Evolutionary conservation across 2,329 filamentous ascomycete species (phyloP).

Genomic region (Cryphonectria naterciae): DNA sequence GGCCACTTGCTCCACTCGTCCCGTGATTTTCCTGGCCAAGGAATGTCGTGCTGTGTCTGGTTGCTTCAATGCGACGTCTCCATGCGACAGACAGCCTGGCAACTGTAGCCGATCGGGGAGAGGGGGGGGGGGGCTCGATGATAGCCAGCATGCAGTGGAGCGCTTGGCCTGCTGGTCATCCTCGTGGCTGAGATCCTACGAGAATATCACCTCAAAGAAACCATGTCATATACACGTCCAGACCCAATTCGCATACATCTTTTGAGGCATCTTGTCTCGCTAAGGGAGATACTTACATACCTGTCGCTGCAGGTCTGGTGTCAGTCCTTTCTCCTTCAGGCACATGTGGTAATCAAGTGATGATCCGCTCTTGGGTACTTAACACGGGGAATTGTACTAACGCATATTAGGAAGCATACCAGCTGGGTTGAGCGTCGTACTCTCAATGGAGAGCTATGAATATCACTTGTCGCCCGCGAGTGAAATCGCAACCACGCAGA

Average conservation of each 20-base stretch:
- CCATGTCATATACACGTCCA: background rate
- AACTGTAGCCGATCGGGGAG: background rate
- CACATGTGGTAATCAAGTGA: background rate
- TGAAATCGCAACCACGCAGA: background rate
- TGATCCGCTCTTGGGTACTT: background rate
- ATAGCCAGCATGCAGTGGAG: constrained; percentile 5
- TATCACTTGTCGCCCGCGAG: background rate
- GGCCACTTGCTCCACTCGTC: background rate
- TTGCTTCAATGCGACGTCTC: background rate
- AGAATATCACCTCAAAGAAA: background rate
- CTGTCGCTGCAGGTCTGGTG: background rate
- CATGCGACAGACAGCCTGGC: constrained; percentile 6
- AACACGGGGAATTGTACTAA: background rate
- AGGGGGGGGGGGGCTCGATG: background rate
- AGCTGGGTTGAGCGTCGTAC: background rate
- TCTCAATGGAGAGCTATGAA: background rate
- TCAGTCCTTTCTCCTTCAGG: background rate
- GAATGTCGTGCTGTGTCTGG: background rate
- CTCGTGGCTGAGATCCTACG: background rate
- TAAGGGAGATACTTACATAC: background rate
- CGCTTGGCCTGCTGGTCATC: background rate
- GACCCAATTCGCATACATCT: background rate
- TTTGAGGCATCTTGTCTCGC: background rate
- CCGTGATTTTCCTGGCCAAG: background rate
- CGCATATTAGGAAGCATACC: background rate